phyloP scores from a whole-genome alignment of 148 eudicot genomes.

The Nyssa sinensis region DNA sequence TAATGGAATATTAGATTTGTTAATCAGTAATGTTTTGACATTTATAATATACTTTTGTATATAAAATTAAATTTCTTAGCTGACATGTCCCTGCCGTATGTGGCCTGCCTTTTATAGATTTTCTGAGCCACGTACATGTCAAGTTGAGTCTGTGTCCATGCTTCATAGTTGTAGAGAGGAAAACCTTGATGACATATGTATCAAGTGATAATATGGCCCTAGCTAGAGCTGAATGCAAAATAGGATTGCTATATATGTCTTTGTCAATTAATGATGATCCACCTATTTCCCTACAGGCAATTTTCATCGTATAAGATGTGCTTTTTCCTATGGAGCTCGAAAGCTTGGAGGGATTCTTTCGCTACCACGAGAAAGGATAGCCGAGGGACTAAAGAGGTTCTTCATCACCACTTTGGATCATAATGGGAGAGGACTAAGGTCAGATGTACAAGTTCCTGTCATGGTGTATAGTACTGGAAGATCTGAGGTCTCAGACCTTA shows the following conservation, averaged over 20 bases:
- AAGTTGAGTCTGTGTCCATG: no score
- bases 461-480: slow-evolving; percentile 16
- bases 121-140: no score
- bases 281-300: slow-evolving; percentile 20
- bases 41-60: no score
- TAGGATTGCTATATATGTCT: background rate
- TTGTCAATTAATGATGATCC: background rate
- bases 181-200: no score
- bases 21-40: no score
- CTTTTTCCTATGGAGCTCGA: slow-evolving; percentile 33
- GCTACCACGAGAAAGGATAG: slow-evolving; percentile 26
- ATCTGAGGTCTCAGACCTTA: slow-evolving; percentile 12
- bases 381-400: slow-evolving; percentile 25
- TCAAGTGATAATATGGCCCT: no score
- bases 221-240: background rate
- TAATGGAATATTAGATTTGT: no score
- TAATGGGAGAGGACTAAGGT: slow-evolving; percentile 28
- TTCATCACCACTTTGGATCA: slow-evolving; percentile 26
- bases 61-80: no score
- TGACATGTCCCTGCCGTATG: no score
- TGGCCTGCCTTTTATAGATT: no score
- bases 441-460: slow-evolving; percentile 27
- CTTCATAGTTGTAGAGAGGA: no score
- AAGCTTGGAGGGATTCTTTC: slow-evolving; percentile 24
- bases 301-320: slow-evolving; percentile 32